Conservation (phyloP, 176 grass and related monocot species). For the Oryza meyeriana region DNA sequence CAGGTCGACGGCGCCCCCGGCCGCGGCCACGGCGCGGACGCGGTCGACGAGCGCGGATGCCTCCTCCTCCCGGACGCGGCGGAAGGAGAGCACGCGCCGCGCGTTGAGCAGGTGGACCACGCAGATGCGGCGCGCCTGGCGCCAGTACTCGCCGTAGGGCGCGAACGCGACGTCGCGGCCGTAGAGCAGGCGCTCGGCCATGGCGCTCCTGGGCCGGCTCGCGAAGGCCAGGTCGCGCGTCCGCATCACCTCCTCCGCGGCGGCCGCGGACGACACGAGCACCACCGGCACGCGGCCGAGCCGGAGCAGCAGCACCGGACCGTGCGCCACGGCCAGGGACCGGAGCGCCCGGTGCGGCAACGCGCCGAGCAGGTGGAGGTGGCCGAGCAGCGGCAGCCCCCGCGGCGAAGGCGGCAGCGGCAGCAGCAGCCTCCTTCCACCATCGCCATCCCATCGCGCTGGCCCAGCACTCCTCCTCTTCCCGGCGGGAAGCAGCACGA, state of each 20-base stretch:
- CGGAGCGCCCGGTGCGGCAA: slow-evolving; percentile 41
- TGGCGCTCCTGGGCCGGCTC: slow-evolving; percentile 11
- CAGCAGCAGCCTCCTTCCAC: not conserved
- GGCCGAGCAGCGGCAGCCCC: slow-evolving; percentile 45
- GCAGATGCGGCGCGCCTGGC: slow-evolving; percentile 49
- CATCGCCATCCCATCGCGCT: not conserved
- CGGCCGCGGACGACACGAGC: slow-evolving; percentile 46
- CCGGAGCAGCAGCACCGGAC: slow-evolving; percentile 50
- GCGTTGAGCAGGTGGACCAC: slow-evolving; percentile 41
- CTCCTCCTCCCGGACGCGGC: slow-evolving; percentile 29
- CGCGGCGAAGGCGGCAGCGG: slow-evolving; percentile 29
- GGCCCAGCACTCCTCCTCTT: not conserved
- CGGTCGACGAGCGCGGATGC: not conserved
- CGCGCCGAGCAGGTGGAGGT: slow-evolving; percentile 47
- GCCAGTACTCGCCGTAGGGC: slow-evolving; percentile 64
- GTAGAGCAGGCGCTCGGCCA: slow-evolving; percentile 39
- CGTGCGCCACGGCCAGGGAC: slow-evolving; percentile 34
- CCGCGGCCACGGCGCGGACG: not conserved
- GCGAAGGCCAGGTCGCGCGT: slow-evolving; percentile 52
- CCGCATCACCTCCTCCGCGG: slow-evolving; percentile 42
- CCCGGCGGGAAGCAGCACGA: not conserved
- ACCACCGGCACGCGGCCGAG: slow-evolving; percentile 46
- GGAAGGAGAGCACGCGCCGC: slow-evolving; percentile 23
- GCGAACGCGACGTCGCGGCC: slow-evolving; percentile 47
- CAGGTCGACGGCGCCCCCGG: not conserved